phyloP scores from a whole-genome alignment of 805 yeast genomes.

The Saccharomycopsis fodiens region DNA sequence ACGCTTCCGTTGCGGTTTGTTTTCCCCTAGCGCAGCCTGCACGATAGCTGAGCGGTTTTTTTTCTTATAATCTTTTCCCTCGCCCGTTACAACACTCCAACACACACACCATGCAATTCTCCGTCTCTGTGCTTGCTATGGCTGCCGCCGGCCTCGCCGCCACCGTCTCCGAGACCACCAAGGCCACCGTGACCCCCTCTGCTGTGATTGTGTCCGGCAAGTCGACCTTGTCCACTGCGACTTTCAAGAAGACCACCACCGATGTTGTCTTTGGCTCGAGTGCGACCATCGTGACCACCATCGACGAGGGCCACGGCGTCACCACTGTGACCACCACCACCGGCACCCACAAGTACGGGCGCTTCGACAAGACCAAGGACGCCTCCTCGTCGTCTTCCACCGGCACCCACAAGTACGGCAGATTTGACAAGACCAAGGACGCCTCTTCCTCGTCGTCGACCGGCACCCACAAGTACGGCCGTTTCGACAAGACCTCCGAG shows the following conservation, averaged over 20 bases:
- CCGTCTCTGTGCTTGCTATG: neutral
- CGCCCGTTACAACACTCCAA: neutral
- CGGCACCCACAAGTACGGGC: constrained; percentile 49
- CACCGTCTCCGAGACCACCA: constrained; percentile 5
- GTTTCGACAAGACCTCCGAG: constrained; percentile 40
- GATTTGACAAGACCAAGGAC: constrained; percentile 41
- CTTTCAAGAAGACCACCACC: neutral
- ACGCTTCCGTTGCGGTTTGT: neutral
- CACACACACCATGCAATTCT: neutral
- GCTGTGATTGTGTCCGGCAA: neutral
- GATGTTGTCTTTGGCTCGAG: constrained; percentile 1
- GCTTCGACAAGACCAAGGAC: constrained; percentile 39
- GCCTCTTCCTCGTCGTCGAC: constrained; percentile 31
- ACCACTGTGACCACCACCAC: constrained; percentile 25
- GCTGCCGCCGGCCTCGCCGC: neutral
- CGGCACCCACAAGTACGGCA: constrained; percentile 40
- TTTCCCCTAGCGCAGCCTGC: neutral
- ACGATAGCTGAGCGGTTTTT: neutral
- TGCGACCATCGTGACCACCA: constrained; percentile 15
- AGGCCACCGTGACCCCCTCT: neutral
- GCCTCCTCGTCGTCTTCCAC: constrained; percentile 27
- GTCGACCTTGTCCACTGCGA: neutral
- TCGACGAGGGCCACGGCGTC: constrained; percentile 14
- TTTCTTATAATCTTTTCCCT: neutral
- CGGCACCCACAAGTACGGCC: constrained; percentile 51